Base-by-base conservation (phyloP, 441 rosid genomes). In the Adansonia rubrostipa region DNA sequence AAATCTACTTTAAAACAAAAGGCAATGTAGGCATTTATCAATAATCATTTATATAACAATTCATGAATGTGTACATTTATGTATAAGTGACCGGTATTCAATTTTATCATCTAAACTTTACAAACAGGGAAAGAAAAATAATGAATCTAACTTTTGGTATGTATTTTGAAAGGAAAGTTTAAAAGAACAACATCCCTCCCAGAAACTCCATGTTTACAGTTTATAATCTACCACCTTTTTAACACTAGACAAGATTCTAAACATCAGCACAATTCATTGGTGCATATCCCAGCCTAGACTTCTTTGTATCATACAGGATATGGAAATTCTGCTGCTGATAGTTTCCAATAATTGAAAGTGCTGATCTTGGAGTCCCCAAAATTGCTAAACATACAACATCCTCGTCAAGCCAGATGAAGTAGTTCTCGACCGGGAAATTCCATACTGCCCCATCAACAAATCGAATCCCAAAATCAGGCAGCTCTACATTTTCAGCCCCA, bases 301-400 rank as follows among this genome's bases (percentile, higher is more conserved):
- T 92, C 81, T 89, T 87, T 4, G 96, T 95, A 76, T 95, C 99
- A 81, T 95, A 95, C 64, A 95, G 70, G 64, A 95, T 82, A 51
- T 93, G 99, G 81, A 95, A 95, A 74, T 95, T 95, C 81, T 95
- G 99, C 87, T 95, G 99, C 92, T 95, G 97, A 57, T 93, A 93
- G 79, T 95, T 95, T 15, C 97, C 99, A 1, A 95, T 89, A 28
- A 95, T 95, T 0, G 99, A 95, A 33, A 93, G 86, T 0, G 96
- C 90, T 40, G 97, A 88, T 61, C 78, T 85, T 0, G 97, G 94
- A 50, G 96, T 93, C 80, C 97, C 96, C 69, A 93, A 76, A 74
- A 95, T 85, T 2, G 97, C 99, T 82, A 95, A 82, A 84, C 99
- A 95, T 70, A 90, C 88, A 47, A 93, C 83, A 69, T 91, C 92